phyloP scores from a whole-genome alignment of 2,329 filamentous ascomycete species.

The Paraconiothyrium brasiliense region DNA sequence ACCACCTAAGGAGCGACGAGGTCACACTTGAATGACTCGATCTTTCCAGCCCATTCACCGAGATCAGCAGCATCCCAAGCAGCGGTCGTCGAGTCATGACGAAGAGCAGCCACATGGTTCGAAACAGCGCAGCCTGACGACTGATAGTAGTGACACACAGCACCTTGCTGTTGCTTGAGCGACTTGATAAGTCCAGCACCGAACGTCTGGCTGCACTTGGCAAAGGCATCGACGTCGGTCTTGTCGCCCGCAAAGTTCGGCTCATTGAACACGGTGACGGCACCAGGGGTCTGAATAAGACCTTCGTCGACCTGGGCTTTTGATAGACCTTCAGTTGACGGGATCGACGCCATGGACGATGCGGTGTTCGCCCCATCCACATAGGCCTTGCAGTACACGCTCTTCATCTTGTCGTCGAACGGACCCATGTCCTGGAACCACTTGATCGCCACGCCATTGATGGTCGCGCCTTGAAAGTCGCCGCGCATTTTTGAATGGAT shows the following conservation, averaged over 20 bases:
- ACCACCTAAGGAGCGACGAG: neutral
- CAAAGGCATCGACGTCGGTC: neutral
- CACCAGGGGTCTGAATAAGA: neutral
- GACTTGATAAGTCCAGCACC: slow-evolving; percentile 2
- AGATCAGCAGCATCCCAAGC: neutral
- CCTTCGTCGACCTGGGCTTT: neutral
- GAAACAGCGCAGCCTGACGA: neutral
- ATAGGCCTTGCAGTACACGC: neutral
- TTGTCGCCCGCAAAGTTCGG: slow-evolving; percentile 1
- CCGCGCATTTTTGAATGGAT: neutral
- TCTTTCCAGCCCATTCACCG: slow-evolving; percentile 7
- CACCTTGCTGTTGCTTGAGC: slow-evolving; percentile 9
- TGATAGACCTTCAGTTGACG: too few species aligned
- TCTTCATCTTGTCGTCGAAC: neutral
- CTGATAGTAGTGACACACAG: slow-evolving; percentile 12
- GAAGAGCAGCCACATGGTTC: slow-evolving; percentile 8
- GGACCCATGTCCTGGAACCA: neutral
- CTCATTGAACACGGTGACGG: neutral
- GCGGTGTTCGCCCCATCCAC: neutral
- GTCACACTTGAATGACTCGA: slow-evolving; percentile 10
- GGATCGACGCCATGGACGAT: too few species aligned
- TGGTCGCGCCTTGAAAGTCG: neutral
- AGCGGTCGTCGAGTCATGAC: neutral
- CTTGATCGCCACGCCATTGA: neutral
- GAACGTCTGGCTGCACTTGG: slow-evolving; percentile 10